phyloP scores from a whole-genome alignment of 139 green algal genomes.

The Eudorina sp. region DNA sequence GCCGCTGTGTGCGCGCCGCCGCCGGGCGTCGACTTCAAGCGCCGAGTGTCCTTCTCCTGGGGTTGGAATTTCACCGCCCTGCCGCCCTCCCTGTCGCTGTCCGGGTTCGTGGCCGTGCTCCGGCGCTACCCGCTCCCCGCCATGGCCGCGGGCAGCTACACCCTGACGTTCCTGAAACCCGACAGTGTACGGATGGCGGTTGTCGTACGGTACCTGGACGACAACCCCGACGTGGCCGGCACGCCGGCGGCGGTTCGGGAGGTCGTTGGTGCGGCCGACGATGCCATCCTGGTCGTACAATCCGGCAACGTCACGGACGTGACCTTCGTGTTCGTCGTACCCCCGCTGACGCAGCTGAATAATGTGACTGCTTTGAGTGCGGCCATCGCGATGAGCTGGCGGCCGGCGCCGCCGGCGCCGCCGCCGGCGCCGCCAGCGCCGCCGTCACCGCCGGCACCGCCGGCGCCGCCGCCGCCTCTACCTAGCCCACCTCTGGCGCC shows the following conservation, averaged over 20 bases:
- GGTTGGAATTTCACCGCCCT: constrained; percentile 21
- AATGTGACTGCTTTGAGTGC: neutral
- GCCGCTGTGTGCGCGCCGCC: constrained; percentile 1
- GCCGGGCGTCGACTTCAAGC: neutral
- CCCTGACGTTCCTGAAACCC: neutral
- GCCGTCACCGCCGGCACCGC: neutral
- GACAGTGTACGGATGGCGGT: neutral
- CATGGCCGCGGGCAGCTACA: constrained; percentile 17
- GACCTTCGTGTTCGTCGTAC: constrained; percentile 14
- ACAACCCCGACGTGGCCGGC: constrained; percentile 30
- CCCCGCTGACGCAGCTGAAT: neutral
- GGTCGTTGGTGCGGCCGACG: neutral
- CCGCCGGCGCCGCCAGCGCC: constrained; percentile 18
- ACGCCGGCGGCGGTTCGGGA: neutral
- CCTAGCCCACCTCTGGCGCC: neutral
- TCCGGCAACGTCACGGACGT: neutral
- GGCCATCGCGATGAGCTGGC: neutral
- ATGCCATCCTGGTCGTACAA: neutral
- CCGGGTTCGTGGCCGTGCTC: constrained; percentile 38
- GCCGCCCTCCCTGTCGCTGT: neutral
- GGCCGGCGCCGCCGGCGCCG: constrained; percentile 22
- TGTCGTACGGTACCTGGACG: neutral
- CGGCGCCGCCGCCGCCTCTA: neutral
- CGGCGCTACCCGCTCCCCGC: constrained; percentile 29
- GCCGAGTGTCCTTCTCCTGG: neutral